A percentile compares a stretch with the other conserved stretches of the same genome.
Conservation (phyloP, 164 flowering plant genomes). For the Warburgia ugandensis region DNA sequence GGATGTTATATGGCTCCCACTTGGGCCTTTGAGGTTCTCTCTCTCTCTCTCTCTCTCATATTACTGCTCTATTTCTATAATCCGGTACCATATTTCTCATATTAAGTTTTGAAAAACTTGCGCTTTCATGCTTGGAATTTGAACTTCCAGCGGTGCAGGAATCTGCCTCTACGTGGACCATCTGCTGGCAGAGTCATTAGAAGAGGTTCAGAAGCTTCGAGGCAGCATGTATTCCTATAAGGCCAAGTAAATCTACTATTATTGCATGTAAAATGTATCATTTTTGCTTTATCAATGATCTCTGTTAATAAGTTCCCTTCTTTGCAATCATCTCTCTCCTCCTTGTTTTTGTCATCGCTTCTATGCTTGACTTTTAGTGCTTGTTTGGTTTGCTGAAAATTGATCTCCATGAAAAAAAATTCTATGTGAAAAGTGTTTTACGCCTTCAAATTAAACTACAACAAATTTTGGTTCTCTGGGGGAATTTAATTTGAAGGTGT, state of each 20-base stretch:
- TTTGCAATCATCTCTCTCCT: no score
- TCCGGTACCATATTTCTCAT: not conserved
- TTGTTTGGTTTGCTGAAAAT: no score
- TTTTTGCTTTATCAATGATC: no score
- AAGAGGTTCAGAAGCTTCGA: slow-evolving; percentile 70
- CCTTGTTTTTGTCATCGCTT: no score
- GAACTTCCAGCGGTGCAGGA: slow-evolving; percentile 64
- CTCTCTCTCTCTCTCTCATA: slow-evolving; percentile 2
- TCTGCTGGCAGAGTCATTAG: slow-evolving; percentile 60
- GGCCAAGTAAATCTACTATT: slow-evolving; percentile 26
- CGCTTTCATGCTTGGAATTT: slow-evolving; percentile 4
- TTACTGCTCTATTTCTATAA: not conserved
- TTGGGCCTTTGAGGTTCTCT: slow-evolving; percentile 67
- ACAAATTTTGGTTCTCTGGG: no score
- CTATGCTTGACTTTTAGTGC: no score
- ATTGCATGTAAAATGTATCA: no score
- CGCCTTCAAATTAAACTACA: no score
- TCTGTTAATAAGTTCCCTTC: no score
- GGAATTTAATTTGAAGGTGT: no score
- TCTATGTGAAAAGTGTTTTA: no score
- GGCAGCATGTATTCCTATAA: slow-evolving; percentile 81
- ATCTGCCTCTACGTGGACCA: slow-evolving; percentile 68
- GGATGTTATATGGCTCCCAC: slow-evolving; percentile 90
- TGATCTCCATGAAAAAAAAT: no score
- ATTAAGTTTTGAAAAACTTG: not conserved